Evolutionary conservation across 106 monocot genomes (phyloP), one percentile per base, ranked within the genome.

Genomic region (Apostasia ramifera): DNA sequence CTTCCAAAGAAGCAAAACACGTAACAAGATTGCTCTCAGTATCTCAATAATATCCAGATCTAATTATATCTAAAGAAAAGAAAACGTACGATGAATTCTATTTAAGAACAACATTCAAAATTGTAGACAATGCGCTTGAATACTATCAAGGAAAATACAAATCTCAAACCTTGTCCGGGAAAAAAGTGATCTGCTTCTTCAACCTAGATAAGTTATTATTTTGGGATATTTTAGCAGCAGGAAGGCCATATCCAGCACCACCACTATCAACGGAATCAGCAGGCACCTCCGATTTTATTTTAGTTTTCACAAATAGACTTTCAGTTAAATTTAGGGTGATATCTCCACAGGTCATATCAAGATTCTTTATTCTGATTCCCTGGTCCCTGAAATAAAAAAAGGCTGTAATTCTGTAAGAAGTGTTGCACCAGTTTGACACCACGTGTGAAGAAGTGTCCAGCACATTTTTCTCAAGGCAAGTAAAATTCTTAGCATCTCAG

Each of bases 81-180:
- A 26, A 26, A 26, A 26, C 26, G 26, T 26, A 26, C 26, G 26
- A 26, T 26, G 26, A 26, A 26, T 26, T 26, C 26, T 26, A 26
- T 26, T 26, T 26, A 26, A 26, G 26, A 26, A 26, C 26, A 26
- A 26, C 26, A 26, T 26, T 26, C 26, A 26, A 26, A 26, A 26
- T 26, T 26, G 26, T 26, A 26, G 26, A 26, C 50, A 50, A 50
- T 50, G 50, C 50, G 8, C 50, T 8, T 50, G 50, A 50, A 26
- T 6, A 64, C 13, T 51, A 39, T 2, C 37, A 57, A 15, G 53
- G 37, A 1, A 50, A 8, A 14, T 47, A n/a, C 8, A 79, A 75
- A 9, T 72, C 41, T 55, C 81, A 57, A 77, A 97, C 97, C 97
- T 97, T 92, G 67, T 92, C 97, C 39, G 97, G 97, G 59, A 89